Evolutionary conservation across 2,329 filamentous ascomycete genomes (phyloP), one percentile per base, ranked within the genome.

Genomic region (Diatrype stigma): DNA sequence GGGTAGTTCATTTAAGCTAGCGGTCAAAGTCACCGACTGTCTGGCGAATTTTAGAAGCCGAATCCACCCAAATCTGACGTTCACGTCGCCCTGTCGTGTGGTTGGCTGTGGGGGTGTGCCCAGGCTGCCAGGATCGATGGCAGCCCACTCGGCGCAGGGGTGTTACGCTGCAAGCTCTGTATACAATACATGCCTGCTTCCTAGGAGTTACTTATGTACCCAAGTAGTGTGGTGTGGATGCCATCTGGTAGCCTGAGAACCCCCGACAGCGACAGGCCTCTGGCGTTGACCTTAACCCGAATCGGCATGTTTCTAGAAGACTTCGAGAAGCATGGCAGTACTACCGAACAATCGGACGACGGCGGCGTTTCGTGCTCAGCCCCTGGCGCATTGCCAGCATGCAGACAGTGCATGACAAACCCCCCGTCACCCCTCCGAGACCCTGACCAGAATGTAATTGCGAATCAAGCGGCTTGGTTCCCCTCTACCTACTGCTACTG

Each of bases 221-320:
- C 30, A 7, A 7, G 30, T 34, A 14, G 30, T 34, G 38, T n/a
- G n/a, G 26, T 30, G 26, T 30, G 19, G 22, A 11, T 22, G 21
- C n/a, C n/a, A n/a, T n/a, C n/a, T n/a, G n/a, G n/a, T 28, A 44
- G 56, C 58, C 58, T 60, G 48, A 56, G 56, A 30, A 52, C 57
- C 53, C 46, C 49, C 52, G 47, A 49, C 58, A 57, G 56, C 52
- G 47, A 49, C 58, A 57, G 56, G 51, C 47, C 51, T 17, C 8
- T 30, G 53, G 56, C 55, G 59, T 57, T 57, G 51, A 53, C 48
- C 46, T 52, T 55, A 56, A 45, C 42, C 54, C 55, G 22, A 53
- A 49, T 30, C 16, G 51, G 58, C 32, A 60, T 51, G 42, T 45
- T 57, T 60, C 58, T 59, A 49, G 58, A 60, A 60, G 50, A 55